Conservation (phyloP, 805 yeast species). For the Metschnikowia koreensis region DNA sequence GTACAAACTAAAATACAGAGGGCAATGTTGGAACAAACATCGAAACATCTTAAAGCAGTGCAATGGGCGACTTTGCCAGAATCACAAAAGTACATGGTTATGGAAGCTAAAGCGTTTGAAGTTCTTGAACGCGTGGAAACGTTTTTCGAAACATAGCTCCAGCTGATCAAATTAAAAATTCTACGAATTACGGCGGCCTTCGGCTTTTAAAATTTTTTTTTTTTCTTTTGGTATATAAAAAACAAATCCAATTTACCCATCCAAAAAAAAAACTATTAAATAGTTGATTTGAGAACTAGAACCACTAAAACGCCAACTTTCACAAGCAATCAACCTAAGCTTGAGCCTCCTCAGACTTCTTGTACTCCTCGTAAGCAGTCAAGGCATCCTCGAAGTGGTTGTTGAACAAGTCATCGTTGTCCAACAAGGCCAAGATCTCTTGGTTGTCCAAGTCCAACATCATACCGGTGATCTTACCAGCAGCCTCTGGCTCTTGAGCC, state of each 20-base stretch:
- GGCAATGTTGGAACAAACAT: not conserved
- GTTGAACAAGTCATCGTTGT: slow-evolving; percentile 85
- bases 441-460: slow-evolving; percentile 90
- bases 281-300: slow-evolving; percentile 16
- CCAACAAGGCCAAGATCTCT: slow-evolving; percentile 84
- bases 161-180: too few species aligned
- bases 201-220: slow-evolving; percentile 15
- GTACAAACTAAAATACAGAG: not conserved
- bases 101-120: not conserved
- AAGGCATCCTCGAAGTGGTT: slow-evolving; percentile 92
- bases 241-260: slow-evolving; percentile 27
- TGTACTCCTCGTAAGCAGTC: slow-evolving; percentile 89
- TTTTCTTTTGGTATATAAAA: slow-evolving; percentile 23
- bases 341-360: slow-evolving; percentile 48
- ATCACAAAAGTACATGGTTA: not conserved
- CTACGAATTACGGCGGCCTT: not conserved
- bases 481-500: slow-evolving; percentile 89
- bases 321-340: slow-evolving; percentile 16
- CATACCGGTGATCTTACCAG: slow-evolving; percentile 99
- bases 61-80: slow-evolving; percentile 1
- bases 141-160: not conserved
- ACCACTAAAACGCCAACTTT: slow-evolving; percentile 9
- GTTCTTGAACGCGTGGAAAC: not conserved
- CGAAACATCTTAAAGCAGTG: not conserved
- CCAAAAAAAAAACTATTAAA: slow-evolving; percentile 19